phyloP scores from a whole-genome alignment of 208 protist species.

The Trichomonas tenax region DNA sequence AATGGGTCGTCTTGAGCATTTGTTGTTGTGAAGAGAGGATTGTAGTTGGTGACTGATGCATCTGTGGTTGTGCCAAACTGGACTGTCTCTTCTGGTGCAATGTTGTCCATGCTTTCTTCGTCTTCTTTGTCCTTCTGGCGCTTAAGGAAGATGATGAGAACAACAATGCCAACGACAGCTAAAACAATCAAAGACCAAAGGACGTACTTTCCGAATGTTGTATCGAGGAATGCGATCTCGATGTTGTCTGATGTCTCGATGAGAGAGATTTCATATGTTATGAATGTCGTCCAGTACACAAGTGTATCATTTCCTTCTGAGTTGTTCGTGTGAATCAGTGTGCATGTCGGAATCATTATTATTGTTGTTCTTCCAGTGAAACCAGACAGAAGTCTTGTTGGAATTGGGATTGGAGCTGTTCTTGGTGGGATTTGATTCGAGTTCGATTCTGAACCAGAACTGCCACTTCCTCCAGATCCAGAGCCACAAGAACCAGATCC shows the following conservation, averaged over 20 bases:
- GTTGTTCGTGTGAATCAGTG: background rate
- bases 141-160: background rate
- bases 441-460: background rate
- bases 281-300: background rate
- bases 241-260: background rate
- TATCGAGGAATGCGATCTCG: background rate
- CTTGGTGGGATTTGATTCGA: background rate
- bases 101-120: background rate
- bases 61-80: background rate
- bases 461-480: background rate
- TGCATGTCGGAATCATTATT: background rate
- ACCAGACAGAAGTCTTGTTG: background rate
- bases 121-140: background rate
- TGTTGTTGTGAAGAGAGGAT: background rate
- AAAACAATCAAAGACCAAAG: background rate
- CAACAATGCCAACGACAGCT: background rate
- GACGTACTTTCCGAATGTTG: background rate
- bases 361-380: background rate
- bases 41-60: background rate
- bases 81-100: background rate
- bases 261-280: background rate
- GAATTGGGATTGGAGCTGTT: background rate
- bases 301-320: background rate
- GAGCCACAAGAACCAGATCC: background rate
- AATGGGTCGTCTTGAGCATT: background rate